Base-by-base conservation (phyloP, 257 asterid species). In the Salvia hispanica region DNA sequence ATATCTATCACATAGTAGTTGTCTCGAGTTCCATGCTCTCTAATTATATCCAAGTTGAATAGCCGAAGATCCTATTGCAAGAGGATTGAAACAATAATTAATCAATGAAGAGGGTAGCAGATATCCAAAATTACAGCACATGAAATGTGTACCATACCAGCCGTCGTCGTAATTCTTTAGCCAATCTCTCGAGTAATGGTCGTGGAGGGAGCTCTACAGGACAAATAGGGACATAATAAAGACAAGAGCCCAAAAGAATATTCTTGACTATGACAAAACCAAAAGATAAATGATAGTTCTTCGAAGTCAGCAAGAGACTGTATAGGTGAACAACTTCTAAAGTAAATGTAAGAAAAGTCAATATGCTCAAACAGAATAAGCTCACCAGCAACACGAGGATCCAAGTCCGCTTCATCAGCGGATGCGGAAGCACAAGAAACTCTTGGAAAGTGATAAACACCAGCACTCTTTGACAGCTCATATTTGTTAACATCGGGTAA, bases 351-450 rank as follows among this genome's bases (percentile, higher is more conserved):
- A 43, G 15, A n/a, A 62, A 60, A 18, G 46, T 51, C 31, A 25
- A 25, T 7, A 9, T 60, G 42, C 13, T 40, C 0, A 59, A 62
- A 44, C n/a, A 67, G 40, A 59, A 64, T 44, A 50, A 28, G 40
- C 85, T 78, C 77, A 88, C 99, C 97, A 64, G 85, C 97, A 60
- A 93, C 82, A 70, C 84, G 72, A 52, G 99, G 99, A 74, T 93
- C 97, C 18, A 93, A 74, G 75, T 93, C 96, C 4, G 97, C 96
- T 33, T 93, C 95, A 62, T 93, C 99, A 37, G 96, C 97, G 62
- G 96, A 86, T 60, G 99, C 97, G 77, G 99, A 96, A 13, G 99
- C 96, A 77, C 95, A 88, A 28, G 99, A 93, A 70, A 93, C 99
- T 80, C 99, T 85, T 11, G 98, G 99, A 70, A 93, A 88, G 66